These are phyloP conservation scores for Ganoderma meredithae DNA, from an alignment of 1,284 basidiomycete genomes.

Conservation along the genomic window DNA sequence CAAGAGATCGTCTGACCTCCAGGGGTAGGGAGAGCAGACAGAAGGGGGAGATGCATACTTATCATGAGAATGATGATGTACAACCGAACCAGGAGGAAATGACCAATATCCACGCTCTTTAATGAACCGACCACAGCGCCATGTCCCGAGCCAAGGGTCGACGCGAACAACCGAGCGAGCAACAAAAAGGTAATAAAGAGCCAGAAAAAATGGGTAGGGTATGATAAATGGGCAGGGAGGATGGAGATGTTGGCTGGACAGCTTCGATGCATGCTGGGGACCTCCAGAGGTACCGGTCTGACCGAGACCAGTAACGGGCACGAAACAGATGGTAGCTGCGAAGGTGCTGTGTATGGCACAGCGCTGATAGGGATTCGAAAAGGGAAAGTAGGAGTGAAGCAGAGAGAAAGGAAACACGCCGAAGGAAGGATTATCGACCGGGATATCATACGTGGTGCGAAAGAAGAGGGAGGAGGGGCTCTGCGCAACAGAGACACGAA, in stretches of 20 bases:
- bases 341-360: slow-evolving; percentile 17
- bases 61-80: not conserved
- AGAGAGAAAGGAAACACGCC: slow-evolving; percentile 11
- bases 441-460: slow-evolving; percentile 14
- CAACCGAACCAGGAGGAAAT: not conserved
- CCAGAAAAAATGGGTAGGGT: not conserved
- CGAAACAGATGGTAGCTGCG: slow-evolving; percentile 17
- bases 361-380: slow-evolving; percentile 1
- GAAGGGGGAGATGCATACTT: not conserved
- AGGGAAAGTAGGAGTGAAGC: slow-evolving; percentile 8
- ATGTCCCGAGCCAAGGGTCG: not conserved
- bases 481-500: slow-evolving; percentile 25
- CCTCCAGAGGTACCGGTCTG: slow-evolving; percentile 6
- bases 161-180: not conserved
- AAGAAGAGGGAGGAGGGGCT: slow-evolving; percentile 10
- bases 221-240: not conserved
- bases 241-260: not conserved
- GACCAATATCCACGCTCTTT: not conserved
- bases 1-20: not conserved
- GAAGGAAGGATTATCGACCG: slow-evolving; percentile 18
- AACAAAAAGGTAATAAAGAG: not conserved
- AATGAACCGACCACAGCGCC: not conserved
- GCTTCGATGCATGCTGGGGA: not conserved
- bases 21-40: not conserved
- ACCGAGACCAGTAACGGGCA: not conserved